These are phyloP conservation scores for Backusella parvicylindrica DNA, from an alignment of 192 early-diverging fungal genomes.

Conservation along the genomic window DNA sequence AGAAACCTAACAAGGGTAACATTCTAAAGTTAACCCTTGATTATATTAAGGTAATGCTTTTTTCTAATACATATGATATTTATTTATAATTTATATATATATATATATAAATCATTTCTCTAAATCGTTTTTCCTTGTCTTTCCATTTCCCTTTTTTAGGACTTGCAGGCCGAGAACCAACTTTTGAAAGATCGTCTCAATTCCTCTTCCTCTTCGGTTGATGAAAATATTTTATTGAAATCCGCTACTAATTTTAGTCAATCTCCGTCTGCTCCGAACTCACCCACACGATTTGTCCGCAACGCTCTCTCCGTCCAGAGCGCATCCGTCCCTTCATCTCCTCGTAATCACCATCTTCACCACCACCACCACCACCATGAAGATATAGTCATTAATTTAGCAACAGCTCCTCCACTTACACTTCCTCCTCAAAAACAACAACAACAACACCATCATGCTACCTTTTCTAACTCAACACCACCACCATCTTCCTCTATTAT, in stretches of 20 bases:
- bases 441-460: background rate
- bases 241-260: background rate
- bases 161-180: conserved; percentile 14
- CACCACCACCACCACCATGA: background rate
- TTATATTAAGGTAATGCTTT: conserved; percentile 49
- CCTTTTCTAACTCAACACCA: background rate
- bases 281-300: conserved; percentile 7
- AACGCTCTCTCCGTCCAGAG: background rate
- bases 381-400: background rate
- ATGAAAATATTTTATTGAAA: background rate
- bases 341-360: background rate
- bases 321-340: conserved; percentile 10
- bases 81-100: no score
- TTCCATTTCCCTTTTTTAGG: conserved; percentile 5
- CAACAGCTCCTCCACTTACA: background rate
- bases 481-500: background rate
- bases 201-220: background rate
- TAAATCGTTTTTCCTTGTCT: background rate
- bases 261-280: conserved; percentile 17
- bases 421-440: background rate
- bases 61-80: no score
- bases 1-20: conserved; percentile 70
- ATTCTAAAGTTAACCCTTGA: conserved; percentile 68
- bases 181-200: conserved; percentile 8
- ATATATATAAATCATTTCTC: background rate